phyloP scores from a whole-genome alignment of 2,329 filamentous ascomycete species.

The Ceratocystiopsis minuta region DNA sequence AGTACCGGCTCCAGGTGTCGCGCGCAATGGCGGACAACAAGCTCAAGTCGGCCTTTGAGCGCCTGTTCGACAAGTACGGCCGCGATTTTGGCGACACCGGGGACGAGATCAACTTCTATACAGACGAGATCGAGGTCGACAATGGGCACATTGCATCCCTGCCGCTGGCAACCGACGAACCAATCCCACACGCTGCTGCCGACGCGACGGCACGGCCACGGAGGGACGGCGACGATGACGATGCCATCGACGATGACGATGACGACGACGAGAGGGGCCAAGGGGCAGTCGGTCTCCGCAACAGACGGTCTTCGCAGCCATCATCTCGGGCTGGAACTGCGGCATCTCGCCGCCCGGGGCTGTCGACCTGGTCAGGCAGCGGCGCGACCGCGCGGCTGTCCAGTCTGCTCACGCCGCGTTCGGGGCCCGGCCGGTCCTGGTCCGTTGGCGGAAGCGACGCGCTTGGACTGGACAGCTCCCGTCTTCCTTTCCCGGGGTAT shows the following conservation, averaged over 20 bases:
- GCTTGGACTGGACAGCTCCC: too few relatives aligned
- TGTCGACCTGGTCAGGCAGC: not conserved
- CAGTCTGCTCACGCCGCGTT: too few relatives aligned
- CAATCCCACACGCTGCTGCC: too few relatives aligned
- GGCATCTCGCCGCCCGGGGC: too few relatives aligned
- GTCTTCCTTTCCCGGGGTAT: too few relatives aligned
- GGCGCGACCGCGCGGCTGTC: not conserved
- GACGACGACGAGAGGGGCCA: not conserved
- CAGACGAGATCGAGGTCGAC: conserved; percentile 69
- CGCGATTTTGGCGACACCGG: conserved; percentile 67
- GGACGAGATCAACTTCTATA: conserved; percentile 76
- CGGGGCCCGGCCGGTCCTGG: too few relatives aligned
- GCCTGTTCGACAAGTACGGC: conserved; percentile 77
- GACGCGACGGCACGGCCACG: conserved; percentile 6
- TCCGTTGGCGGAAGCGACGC: too few relatives aligned
- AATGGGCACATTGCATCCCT: conserved; percentile 59
- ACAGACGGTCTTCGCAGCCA: too few relatives aligned
- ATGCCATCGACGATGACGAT: conserved; percentile 4
- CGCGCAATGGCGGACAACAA: conserved; percentile 49
- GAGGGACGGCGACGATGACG: conserved; percentile 9
- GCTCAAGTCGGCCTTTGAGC: conserved; percentile 69
- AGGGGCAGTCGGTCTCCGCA: too few relatives aligned
- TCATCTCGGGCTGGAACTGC: too few relatives aligned
- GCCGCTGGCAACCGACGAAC: conserved; percentile 15
- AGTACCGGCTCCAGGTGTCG: conserved; percentile 39